Evolutionary conservation across 805 yeast species (phyloP).

Genomic region (Ogataea polymorpha): DNA sequence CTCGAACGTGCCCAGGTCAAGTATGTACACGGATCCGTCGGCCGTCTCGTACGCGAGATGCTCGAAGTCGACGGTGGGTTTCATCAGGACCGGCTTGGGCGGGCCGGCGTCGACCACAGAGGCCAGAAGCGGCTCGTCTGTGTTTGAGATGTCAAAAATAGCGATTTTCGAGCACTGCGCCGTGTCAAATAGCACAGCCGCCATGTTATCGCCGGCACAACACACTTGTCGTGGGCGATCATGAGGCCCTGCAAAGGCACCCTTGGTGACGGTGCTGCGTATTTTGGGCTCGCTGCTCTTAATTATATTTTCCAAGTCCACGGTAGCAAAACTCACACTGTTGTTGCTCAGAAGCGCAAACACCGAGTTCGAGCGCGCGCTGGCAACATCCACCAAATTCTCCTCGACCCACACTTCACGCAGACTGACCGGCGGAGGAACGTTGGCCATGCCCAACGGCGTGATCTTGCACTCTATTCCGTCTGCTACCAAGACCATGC

Average conservation of each 20-base stretch:
- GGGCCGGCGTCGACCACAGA: slow-evolving; percentile 43
- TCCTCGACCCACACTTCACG: slow-evolving; percentile 57
- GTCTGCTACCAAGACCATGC: slow-evolving; percentile 79
- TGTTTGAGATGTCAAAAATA: slow-evolving; percentile 45
- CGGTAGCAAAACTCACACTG: slow-evolving; percentile 44
- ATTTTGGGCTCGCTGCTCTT: slow-evolving; percentile 46
- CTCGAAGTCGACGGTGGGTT: slow-evolving; percentile 51
- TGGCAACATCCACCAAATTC: slow-evolving; percentile 63
- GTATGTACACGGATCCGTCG: slow-evolving; percentile 53
- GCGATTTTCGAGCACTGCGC: slow-evolving; percentile 48
- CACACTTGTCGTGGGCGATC: slow-evolving; percentile 64
- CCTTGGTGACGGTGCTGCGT: slow-evolving; percentile 31
- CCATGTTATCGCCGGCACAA: slow-evolving; percentile 46
- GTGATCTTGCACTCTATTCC: slow-evolving; percentile 71
- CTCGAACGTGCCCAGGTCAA: slow-evolving; percentile 34
- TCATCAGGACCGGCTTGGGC: slow-evolving; percentile 52
- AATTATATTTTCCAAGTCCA: slow-evolving; percentile 41
- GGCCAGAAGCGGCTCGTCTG: slow-evolving; percentile 38
- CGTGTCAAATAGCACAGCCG: slow-evolving; percentile 62
- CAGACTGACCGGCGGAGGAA: slow-evolving; percentile 91
- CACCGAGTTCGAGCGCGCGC: slow-evolving; percentile 53
- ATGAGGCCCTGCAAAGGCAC: slow-evolving; percentile 35
- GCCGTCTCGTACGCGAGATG: slow-evolving; percentile 56
- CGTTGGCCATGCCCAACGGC: slow-evolving; percentile 78
- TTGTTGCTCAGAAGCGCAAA: slow-evolving; percentile 56